Base-by-base conservation (phyloP, 2,329 filamentous ascomycete species). In the Thielaviopsis musarum region DNA sequence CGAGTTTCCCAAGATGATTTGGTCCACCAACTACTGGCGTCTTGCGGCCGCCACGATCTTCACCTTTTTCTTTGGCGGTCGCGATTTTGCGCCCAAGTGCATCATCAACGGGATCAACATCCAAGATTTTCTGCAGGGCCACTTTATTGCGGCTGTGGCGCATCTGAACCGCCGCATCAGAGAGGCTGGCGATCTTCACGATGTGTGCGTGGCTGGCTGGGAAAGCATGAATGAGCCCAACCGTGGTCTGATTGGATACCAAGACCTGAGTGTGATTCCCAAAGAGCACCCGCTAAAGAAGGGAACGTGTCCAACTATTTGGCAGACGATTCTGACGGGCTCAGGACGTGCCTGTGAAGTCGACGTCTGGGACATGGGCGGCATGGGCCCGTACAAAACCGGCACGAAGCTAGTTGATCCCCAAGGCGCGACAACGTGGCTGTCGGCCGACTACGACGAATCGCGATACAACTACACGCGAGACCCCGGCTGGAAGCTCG, bases 191-290 rank as follows among this genome's bases (percentile, higher is more conserved):
- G 91, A 90, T 68, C 75, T 98, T 13, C 87, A 94, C 67, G 80
- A 93, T 64, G 84, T 91, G 22, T 83, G 93, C 30, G 83, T 98
- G 5, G 85, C 97, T 65, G 93, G 93, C 1, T 98, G 91, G 87
- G 93, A 98, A 74, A 95, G 84, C 67, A 76, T 97, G 71, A 98
- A 98, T 67, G 93, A 98, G 71, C 93, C 93, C 0, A 93, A 94
- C 70, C 81, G 87, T 67, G 91, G 94, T 24, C 76, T 96, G 68
- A 82, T 94, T 54, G 91, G 91, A 13, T 85, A 88, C 67, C 79
- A 83, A 62, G 90, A 97, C 68, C 76, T 98, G 56, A 86, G 84
- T 21, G 77, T 81, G 10, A 85, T 96, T 58, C 93, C 93, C 0
- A 79, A 81, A 60, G 89, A 95, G 61, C 91, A 97, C 67, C 88